These are phyloP conservation scores for Talaromyces sp. DNA, from an alignment of 2,329 filamentous ascomycete species.

Conservation along the genomic window DNA sequence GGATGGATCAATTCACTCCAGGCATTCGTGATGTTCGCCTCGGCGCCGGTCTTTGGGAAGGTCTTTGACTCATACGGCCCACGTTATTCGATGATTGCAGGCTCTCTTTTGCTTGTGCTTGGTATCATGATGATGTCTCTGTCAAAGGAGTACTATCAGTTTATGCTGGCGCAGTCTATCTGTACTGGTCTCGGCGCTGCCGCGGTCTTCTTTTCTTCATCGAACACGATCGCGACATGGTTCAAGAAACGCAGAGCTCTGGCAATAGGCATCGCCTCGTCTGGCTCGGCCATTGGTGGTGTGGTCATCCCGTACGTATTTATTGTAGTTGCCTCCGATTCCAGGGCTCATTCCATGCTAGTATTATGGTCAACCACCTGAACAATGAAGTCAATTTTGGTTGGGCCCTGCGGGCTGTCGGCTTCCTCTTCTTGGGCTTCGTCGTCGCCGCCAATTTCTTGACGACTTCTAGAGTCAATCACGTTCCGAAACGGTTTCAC, in stretches of 20 bases:
- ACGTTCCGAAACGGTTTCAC: slow-evolving; percentile 13
- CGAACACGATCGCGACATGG: slow-evolving; percentile 49
- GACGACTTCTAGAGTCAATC: slow-evolving; percentile 43
- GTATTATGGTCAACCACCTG: slow-evolving; percentile 55
- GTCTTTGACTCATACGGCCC: slow-evolving; percentile 51
- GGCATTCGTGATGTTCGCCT: slow-evolving; percentile 47
- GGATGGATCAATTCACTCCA: slow-evolving; percentile 52
- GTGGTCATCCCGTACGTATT: slow-evolving; percentile 49
- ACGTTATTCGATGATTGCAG: slow-evolving; percentile 40
- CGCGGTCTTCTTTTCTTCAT: slow-evolving; percentile 50
- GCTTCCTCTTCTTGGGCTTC: slow-evolving; percentile 59
- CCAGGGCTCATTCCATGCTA: not conserved
- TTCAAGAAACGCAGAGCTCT: not conserved
- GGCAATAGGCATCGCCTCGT: slow-evolving; percentile 14
- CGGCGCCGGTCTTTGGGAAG: slow-evolving; percentile 51
- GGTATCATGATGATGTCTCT: slow-evolving; percentile 52
- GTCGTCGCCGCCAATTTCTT: slow-evolving; percentile 51
- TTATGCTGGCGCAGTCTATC: slow-evolving; percentile 50
- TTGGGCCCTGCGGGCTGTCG: slow-evolving; percentile 54
- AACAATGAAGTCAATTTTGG: slow-evolving; percentile 50
- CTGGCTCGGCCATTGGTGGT: slow-evolving; percentile 47
- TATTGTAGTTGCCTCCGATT: not conserved
- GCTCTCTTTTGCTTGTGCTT: slow-evolving; percentile 44
- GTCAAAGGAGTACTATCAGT: slow-evolving; percentile 47
- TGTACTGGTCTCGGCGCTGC: slow-evolving; percentile 51